Evolutionary conservation across 768 basidiomycete genomes (phyloP).

Genomic region (Psilocybe sp.): DNA sequence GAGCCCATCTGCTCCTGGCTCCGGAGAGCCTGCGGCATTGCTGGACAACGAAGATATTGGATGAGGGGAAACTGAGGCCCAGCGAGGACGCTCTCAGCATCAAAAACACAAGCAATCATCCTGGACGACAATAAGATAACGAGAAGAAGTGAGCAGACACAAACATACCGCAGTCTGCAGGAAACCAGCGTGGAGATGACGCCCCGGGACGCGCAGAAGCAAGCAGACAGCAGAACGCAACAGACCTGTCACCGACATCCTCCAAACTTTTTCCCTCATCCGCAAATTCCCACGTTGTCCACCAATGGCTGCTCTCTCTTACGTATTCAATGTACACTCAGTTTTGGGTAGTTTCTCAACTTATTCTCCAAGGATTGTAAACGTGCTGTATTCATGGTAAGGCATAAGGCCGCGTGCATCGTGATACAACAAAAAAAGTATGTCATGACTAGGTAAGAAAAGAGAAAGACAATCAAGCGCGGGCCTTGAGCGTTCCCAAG

Average conservation of each 20-base stretch:
- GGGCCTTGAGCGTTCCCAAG: constrained; percentile 87
- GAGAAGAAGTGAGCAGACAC: neutral
- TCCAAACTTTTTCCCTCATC: constrained; percentile 15
- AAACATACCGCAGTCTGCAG: constrained; percentile 22
- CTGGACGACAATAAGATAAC: constrained; percentile 30
- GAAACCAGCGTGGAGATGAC: constrained; percentile 25
- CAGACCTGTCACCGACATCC: constrained; percentile 1
- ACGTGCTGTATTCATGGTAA: constrained; percentile 16
- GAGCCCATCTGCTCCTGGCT: constrained; percentile 16
- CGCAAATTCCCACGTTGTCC: constrained; percentile 1
- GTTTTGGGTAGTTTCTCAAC: no score
- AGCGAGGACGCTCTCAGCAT: constrained; percentile 84
- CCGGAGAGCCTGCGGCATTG: constrained; percentile 30
- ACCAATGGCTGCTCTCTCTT: neutral
- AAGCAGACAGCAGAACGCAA: constrained; percentile 5
- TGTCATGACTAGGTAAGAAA: constrained; percentile 31
- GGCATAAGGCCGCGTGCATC: constrained; percentile 32
- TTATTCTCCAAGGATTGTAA: no score
- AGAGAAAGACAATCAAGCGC: constrained; percentile 49
- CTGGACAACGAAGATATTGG: constrained; percentile 29
- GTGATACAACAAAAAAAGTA: constrained; percentile 33
- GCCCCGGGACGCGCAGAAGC: constrained; percentile 29
- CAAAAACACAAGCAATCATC: constrained; percentile 74
- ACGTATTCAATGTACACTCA: constrained; percentile 6
- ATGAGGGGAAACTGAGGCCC: constrained; percentile 53